A percentile compares a stretch with the other conserved stretches of the same genome.
Evolutionary conservation across 2,329 filamentous ascomycete species (phyloP).

Genomic region (Macrophomina tecta): DNA sequence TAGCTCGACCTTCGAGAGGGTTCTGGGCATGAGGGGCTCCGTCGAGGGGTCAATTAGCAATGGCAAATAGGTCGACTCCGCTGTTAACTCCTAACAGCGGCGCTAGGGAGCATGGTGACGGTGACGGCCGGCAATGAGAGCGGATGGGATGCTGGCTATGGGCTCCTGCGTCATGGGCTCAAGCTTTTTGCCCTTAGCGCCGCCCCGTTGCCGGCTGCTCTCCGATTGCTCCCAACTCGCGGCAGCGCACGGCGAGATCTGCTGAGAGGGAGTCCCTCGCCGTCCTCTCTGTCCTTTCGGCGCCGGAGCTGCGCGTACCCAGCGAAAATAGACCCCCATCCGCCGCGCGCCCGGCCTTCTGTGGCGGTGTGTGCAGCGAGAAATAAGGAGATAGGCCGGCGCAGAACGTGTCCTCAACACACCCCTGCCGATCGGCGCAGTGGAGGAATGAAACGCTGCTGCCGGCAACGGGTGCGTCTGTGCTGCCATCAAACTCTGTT

Average conservation of each 20-base stretch:
- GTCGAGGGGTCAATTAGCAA: neutral
- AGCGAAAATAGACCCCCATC: no score
- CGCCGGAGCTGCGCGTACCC: no score
- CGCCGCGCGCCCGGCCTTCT: no score
- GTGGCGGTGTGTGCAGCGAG: no score
- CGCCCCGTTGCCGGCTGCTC: neutral
- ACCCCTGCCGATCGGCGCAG: neutral
- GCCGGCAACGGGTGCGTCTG: neutral
- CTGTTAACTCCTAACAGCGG: slow-evolving; percentile 27
- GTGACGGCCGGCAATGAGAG: neutral
- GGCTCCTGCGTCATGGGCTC: slow-evolving; percentile 25
- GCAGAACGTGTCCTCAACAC: no score
- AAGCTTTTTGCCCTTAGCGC: slow-evolving; percentile 5
- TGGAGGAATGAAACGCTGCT: neutral
- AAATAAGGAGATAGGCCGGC: no score
- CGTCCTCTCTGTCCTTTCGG: no score
- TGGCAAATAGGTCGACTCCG: slow-evolving; percentile 3
- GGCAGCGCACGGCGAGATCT: neutral
- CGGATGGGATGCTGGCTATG: neutral
- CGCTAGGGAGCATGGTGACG: neutral
- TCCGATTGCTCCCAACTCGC: neutral
- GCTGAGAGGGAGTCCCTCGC: no score
- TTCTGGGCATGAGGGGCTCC: neutral
- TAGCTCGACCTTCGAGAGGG: neutral
- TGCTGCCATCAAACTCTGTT: neutral